Evolutionary conservation across 306 rosid genomes (phyloP), one percentile per base, ranked within the genome.

Genomic region (Ceratonia siliqua): DNA sequence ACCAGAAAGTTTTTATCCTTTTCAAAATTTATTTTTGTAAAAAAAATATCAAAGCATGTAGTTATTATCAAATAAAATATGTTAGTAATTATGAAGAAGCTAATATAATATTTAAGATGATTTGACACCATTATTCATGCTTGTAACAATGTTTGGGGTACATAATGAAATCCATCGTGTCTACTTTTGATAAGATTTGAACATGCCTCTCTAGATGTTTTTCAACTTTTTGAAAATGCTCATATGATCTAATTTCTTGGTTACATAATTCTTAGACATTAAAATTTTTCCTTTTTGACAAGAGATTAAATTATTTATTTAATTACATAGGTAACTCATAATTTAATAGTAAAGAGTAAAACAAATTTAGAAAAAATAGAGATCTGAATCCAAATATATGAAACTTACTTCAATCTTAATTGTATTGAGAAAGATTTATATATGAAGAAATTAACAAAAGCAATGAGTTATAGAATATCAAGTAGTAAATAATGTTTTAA

Each of bases 31-130:
- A 0, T 41, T 41, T 11, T 10, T 11, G 9, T 41, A 41, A 41
- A 41, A 41, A 41, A 41, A 11, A 41, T 11, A 9, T 41, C 45
- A 1, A 10, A 41, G 11, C 45, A 41, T 41, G 45, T 12, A 8
- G 45, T 9, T 50, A 20, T 5, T 50, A 12, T 20, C 13, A 18
- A 50, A 50, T 20, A 22, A 2, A 61, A 33, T 2, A 8, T 35
- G 27, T 6, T 17, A 0, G n/a, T 32, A n/a, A 59, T 30, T 76
- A 71, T 43, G 54, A 9, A 49, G 17, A 73, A 25, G 24, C 27
- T 57, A 56, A 30, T 21, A 55, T 68, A 46, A 35, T 76, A 62
- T 64, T 45, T 71, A 17, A 36, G 27, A 45, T 57, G 21, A 63
- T 65, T 48, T 72, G 50, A 45, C 58, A 50, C 66, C 73, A 42